Evolutionary conservation across 2,329 filamentous ascomycete species (phyloP), one percentile per base, ranked within the genome.

Genomic region (Blumeriella jaapii): DNA sequence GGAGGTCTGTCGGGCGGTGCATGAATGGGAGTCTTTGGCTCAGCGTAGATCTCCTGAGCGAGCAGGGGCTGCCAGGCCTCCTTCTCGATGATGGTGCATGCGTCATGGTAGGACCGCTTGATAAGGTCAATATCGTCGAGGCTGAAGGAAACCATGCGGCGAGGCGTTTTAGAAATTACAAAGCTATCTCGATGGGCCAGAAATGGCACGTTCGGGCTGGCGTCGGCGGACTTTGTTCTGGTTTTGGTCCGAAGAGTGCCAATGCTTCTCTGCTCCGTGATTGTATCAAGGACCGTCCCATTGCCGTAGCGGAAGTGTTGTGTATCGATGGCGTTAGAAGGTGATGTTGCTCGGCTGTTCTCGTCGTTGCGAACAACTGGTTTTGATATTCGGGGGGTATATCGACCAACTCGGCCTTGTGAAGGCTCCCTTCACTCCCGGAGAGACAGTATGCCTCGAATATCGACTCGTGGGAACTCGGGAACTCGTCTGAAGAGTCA

Each of bases 251-350:
- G 50, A 11, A 61, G 48, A 2, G 59, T 61, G 5, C 51, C 43
- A 34, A 47, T 47, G 44, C 59, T 61, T 35, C 55, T 58, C 45
- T 61, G 56, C 47, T 63, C 61, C n/a, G 54, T 49, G 42, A 63
- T 63, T 10, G 61, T 59, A 13, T 55, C 50, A 1, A 63, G 53
- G 17, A 55, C 47, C 3, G 60, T 63, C 13, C 60, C 60, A 36
- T 54, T 49, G 13, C 60, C 60, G 40, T 63, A 63, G 2, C 56
- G 45, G 42, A 63, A 61, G 20, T 50, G 30, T 0, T 31, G 30
- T 9, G 48, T 38, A 14, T 46, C 36, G 3, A 39, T 26, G 22
- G 34, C 16, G 27, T 17, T 27, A 2, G 13, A 28, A 13, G 31
- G n/a, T 18, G 31, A 28, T n/a, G 17, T 7, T 2, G 24, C 19